Base-by-base conservation (phyloP, 495 filamentous ascomycete species). In the Astrothelium subdiscretum region DNA sequence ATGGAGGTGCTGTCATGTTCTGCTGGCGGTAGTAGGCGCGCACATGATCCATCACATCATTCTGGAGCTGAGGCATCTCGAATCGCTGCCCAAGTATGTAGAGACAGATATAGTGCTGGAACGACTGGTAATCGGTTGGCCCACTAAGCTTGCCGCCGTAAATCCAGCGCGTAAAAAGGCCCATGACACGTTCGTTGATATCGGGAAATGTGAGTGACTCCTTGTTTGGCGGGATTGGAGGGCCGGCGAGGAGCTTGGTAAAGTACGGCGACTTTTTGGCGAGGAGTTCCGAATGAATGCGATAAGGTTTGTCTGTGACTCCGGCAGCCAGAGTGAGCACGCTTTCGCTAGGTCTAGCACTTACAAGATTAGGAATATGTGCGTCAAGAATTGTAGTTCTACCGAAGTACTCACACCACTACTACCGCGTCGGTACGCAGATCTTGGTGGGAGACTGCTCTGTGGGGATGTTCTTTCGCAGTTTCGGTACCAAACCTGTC, bases 1-100 rank as follows among this genome's bases (percentile, higher is more conserved):
- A 72, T 6, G 69, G 52, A 0, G 70, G 59, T 2, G 70, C 68
- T 6, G 69, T 71, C 69, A 72, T 64, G 65, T 66, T 63, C 38
- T 59, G 32, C 3, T 29, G 22, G 32, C 59, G 59, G 65, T 72
- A 72, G 64, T 72, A 71, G 54, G 52, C 32, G 40, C 70, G 64
- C 32, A 71, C 61, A 40, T 63, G 59, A 48, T 72, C 67, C 65
- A 71, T 69, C 24, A 69, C 69, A 13, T 65, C 32, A 44, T 72
- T 71, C 62, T 65, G 26, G 18, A 72, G 62, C 29, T 3, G 24
- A 57, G 67, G 63, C 24, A 61, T 54, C 43, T 60, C 59, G 35
- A 66, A 71, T 26, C 60, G 59, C 29, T 38, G 18, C 11, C 44
- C 69, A 58, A 71, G 32, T 11, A 68, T 62, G 57, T 71, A 72